Evolutionary conservation across 345 rosid genomes (phyloP).

Genomic region (Schrenkiella parvula): DNA sequence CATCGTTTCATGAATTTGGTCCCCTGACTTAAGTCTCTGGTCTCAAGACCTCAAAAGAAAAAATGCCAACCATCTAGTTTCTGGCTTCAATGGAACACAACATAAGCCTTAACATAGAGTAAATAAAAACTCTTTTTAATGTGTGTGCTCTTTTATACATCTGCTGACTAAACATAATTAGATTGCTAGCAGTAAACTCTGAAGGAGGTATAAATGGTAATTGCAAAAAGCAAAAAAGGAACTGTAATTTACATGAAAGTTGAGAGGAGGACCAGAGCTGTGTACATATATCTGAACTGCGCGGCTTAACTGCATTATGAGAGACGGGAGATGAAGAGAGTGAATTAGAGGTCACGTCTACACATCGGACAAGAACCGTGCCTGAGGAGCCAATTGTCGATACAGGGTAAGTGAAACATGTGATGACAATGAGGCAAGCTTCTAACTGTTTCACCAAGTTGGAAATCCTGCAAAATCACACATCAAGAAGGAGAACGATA

Average conservation of each 20-base stretch:
- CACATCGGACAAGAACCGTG: slow-evolving; percentile 92
- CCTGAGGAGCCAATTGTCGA: slow-evolving; percentile 85
- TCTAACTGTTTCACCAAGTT: slow-evolving; percentile 80
- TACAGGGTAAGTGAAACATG: slow-evolving; percentile 95
- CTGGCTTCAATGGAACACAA: slow-evolving; percentile 15
- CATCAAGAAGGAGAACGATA: neutral
- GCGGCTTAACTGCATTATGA: neutral
- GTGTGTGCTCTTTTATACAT: slow-evolving; percentile 9
- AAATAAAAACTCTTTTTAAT: neutral
- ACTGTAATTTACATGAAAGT: slow-evolving; percentile 12
- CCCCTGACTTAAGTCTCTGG: neutral
- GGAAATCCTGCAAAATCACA: slow-evolving; percentile 66
- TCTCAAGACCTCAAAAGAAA: neutral
- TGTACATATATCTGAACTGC: neutral
- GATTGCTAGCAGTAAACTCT: neutral
- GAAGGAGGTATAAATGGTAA: neutral
- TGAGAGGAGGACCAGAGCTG: neutral
- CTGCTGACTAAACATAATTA: slow-evolving; percentile 12
- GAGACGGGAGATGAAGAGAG: neutral
- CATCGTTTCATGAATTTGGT: neutral
- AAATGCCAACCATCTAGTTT: neutral
- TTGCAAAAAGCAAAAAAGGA: neutral
- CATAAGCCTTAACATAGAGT: neutral
- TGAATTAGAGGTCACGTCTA: slow-evolving; percentile 74
- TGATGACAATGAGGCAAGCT: slow-evolving; percentile 92